phyloP scores from a whole-genome alignment of 2,329 filamentous ascomycete species.

The Pseudocercospora macadamiae region DNA sequence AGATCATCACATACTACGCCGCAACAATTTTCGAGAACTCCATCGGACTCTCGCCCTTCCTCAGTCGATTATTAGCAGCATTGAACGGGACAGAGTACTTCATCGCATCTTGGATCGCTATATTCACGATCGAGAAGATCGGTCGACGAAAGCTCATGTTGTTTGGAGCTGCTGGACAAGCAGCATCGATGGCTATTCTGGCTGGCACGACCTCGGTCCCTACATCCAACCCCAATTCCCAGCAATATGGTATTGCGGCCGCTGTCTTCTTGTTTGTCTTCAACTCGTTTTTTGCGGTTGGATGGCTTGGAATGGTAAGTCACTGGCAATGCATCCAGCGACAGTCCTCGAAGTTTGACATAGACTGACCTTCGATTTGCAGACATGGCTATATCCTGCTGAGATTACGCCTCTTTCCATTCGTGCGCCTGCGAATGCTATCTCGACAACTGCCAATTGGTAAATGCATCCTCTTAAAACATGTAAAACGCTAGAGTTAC shows the following conservation, averaged over 20 bases:
- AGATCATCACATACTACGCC: conserved; percentile 41
- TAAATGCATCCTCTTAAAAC: no score
- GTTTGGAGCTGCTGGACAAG: conserved; percentile 57
- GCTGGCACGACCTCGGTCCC: conserved; percentile 33
- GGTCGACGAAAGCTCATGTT: conserved; percentile 71
- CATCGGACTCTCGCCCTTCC: conserved; percentile 55
- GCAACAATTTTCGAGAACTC: conserved; percentile 57
- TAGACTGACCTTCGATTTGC: conserved; percentile 31
- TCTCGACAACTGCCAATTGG: conserved; percentile 50
- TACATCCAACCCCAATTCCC: conserved; percentile 14
- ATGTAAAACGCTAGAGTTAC: no score
- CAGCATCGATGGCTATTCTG: conserved; percentile 36
- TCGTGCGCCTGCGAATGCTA: conserved; percentile 41
- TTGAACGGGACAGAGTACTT: conserved; percentile 60
- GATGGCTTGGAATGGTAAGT: conserved; percentile 34
- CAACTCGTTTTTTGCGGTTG: conserved; percentile 42
- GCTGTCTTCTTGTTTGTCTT: conserved; percentile 44
- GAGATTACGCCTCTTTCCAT: conserved; percentile 42
- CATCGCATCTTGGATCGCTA: conserved; percentile 52
- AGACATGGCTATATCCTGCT: conserved; percentile 34
- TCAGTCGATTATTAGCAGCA: conserved; percentile 54
- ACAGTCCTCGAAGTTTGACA: neutral
- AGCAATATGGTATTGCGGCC: conserved; percentile 41
- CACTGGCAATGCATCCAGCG: neutral
- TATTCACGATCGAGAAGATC: conserved; percentile 55